Percentiles rank a stretch among this genome's conserved stretches.
Evolutionary conservation across 176 grass and related monocot species (phyloP).

Genomic region (Aechmea fasciata): DNA sequence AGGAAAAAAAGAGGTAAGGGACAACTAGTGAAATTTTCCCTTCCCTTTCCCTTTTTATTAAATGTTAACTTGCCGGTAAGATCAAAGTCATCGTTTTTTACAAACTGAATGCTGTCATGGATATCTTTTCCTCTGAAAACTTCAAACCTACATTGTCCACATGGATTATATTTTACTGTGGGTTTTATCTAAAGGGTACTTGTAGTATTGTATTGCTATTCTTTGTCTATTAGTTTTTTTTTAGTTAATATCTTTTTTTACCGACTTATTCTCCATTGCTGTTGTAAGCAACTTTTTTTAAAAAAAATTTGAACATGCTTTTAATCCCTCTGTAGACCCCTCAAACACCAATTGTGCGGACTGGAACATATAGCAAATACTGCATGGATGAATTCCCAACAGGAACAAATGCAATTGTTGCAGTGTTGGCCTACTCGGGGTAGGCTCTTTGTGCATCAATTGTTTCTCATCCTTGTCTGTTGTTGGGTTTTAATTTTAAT

Average conservation of each 20-base stretch:
- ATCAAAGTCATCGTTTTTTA: no score
- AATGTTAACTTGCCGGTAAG: no score
- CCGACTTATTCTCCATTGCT: background rate
- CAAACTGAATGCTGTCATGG: no score
- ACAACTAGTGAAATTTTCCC: no score
- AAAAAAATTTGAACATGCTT: slow-evolving; percentile 5
- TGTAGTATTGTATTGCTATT: background rate
- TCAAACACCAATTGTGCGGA: slow-evolving; percentile 82
- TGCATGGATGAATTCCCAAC: slow-evolving; percentile 82
- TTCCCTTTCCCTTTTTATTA: no score
- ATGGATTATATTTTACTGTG: no score
- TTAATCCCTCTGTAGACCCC: slow-evolving; percentile 55
- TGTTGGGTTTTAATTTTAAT: slow-evolving; percentile 9
- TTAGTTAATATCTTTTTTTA: background rate
- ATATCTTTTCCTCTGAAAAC: no score
- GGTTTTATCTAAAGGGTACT: no score
- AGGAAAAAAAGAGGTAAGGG: no score
- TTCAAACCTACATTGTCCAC: no score
- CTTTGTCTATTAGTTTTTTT: background rate
- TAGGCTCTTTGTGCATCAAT: slow-evolving; percentile 17
- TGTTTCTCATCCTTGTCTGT: background rate
- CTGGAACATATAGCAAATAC: slow-evolving; percentile 73
- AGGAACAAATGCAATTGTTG: slow-evolving; percentile 94
- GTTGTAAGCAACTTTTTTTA: background rate
- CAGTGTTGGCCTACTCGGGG: slow-evolving; percentile 85